Conservation (phyloP, 495 filamentous ascomycete species). For the Aspergillus cristatus region DNA sequence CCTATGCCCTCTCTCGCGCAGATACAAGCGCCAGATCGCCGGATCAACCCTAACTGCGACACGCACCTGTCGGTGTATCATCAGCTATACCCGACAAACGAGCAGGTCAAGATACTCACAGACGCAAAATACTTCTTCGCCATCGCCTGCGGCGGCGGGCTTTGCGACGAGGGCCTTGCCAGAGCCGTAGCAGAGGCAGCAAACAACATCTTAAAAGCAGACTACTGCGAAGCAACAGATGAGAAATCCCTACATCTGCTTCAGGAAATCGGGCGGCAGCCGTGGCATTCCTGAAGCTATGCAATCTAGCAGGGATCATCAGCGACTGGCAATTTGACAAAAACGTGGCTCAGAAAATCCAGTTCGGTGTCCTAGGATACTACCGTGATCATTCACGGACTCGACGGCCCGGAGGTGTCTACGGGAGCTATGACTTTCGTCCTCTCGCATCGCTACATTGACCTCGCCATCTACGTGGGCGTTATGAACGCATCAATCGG, state of each 20-base stretch:
- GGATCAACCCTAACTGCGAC: constrained; percentile 6
- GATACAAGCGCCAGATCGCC: constrained; percentile 11
- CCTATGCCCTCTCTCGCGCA: too few species aligned
- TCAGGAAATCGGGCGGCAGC: constrained; percentile 12
- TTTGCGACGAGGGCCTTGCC: constrained; percentile 9
- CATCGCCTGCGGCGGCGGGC: constrained; percentile 5
- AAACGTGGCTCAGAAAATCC: background rate
- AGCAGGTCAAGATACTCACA: constrained; percentile 12
- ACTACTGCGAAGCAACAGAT: constrained; percentile 16
- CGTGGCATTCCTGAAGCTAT: constrained; percentile 12
- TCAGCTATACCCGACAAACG: constrained; percentile 8
- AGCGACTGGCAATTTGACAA: constrained; percentile 4
- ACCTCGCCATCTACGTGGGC: constrained; percentile 4
- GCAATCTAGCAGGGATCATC: constrained; percentile 6
- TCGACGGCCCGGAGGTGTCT: constrained; percentile 6
- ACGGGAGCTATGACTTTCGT: constrained; percentile 13
- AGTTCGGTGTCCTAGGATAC: constrained; percentile 14
- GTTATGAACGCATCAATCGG: constrained; percentile 8
- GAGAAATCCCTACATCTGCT: constrained; percentile 4
- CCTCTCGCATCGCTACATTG: constrained; percentile 11
- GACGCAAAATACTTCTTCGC: constrained; percentile 15
- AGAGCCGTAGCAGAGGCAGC: constrained; percentile 12
- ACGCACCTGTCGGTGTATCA: constrained; percentile 1
- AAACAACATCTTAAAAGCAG: constrained; percentile 15
- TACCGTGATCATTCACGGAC: constrained; percentile 10